Evolutionary conservation across 31 red algal species (phyloP).

Genomic region (Asparagopsis taxiformis): DNA sequence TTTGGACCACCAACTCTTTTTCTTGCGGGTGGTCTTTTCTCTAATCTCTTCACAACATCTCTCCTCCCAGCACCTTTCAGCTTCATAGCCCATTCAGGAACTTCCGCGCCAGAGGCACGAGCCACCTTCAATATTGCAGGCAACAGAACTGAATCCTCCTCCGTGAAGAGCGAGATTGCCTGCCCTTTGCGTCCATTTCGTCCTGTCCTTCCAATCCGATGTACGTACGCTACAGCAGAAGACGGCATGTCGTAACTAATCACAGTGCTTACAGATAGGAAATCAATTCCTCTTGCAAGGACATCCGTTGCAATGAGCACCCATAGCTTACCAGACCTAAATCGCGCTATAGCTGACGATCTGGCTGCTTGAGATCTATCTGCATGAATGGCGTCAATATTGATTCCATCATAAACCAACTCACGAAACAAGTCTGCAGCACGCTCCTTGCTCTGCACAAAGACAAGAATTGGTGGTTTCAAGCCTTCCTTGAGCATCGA

Average conservation of each 20-base stretch:
- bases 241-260: slow-evolving; percentile 86
- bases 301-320: slow-evolving; percentile 85
- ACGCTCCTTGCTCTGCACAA: slow-evolving; percentile 76
- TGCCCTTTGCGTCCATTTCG: slow-evolving; percentile 52
- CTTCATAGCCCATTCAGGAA: slow-evolving; percentile 16
- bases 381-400: slow-evolving; percentile 71
- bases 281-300: slow-evolving; percentile 73
- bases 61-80: slow-evolving; percentile 16
- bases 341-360: slow-evolving; percentile 25
- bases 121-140: slow-evolving; percentile 30
- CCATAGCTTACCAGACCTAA: slow-evolving; percentile 57
- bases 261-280: slow-evolving; percentile 64
- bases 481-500: slow-evolving; percentile 38
- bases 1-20: slow-evolving; percentile 7
- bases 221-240: slow-evolving; percentile 70
- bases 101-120: slow-evolving; percentile 4
- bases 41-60: background rate
- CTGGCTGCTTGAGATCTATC: slow-evolving; percentile 45
- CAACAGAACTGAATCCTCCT: slow-evolving; percentile 57
- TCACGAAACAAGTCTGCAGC: slow-evolving; percentile 59
- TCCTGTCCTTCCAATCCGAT: slow-evolving; percentile 89
- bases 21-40: background rate
- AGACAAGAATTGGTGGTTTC: slow-evolving; percentile 69
- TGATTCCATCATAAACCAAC: slow-evolving; percentile 42
- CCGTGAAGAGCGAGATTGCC: slow-evolving; percentile 82